Evolutionary conservation across 1,284 basidiomycete genomes (phyloP).

Genomic region (Moesziomyces parantarcticus): DNA sequence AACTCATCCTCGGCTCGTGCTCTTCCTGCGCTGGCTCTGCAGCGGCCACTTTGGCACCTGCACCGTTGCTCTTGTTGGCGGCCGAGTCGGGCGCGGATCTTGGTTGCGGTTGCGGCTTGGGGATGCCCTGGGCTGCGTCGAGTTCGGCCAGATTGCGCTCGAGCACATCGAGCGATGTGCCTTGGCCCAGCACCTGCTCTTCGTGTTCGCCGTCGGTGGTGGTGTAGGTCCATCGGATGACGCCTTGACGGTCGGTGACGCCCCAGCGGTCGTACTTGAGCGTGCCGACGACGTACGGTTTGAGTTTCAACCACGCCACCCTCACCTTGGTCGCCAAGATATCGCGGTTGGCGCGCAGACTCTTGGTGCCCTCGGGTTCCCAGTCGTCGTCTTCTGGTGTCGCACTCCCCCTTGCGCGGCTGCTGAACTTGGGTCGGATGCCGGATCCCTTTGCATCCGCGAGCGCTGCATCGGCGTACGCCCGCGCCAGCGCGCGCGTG

Average conservation of each 20-base stretch:
- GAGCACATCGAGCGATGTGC: conserved; percentile 48
- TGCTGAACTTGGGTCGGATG: conserved; percentile 27
- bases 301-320: conserved; percentile 57
- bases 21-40: conserved; percentile 4
- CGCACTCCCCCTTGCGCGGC: conserved; percentile 10
- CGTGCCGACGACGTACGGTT: conserved; percentile 57
- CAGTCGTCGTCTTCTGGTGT: conserved; percentile 42
- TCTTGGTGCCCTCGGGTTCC: conserved; percentile 39
- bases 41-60: neutral
- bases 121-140: conserved; percentile 20
- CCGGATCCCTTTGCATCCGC: conserved; percentile 25
- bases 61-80: neutral
- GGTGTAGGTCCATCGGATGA: conserved; percentile 53
- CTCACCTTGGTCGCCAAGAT: conserved; percentile 60
- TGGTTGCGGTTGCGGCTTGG: neutral
- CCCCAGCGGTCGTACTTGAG: conserved; percentile 53
- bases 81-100: too few species aligned
- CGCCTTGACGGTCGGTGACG: conserved; percentile 44
- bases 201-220: conserved; percentile 50
- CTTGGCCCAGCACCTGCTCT: conserved; percentile 53
- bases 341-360: conserved; percentile 55
- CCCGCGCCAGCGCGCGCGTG: conserved; percentile 46
- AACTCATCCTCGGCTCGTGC: conserved; percentile 15
- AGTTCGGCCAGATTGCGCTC: conserved; percentile 49
- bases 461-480: conserved; percentile 36